These are phyloP conservation scores for Maudiozyma serrabonitensis DNA, from an alignment of 805 yeast genomes.

Conservation along the genomic window DNA sequence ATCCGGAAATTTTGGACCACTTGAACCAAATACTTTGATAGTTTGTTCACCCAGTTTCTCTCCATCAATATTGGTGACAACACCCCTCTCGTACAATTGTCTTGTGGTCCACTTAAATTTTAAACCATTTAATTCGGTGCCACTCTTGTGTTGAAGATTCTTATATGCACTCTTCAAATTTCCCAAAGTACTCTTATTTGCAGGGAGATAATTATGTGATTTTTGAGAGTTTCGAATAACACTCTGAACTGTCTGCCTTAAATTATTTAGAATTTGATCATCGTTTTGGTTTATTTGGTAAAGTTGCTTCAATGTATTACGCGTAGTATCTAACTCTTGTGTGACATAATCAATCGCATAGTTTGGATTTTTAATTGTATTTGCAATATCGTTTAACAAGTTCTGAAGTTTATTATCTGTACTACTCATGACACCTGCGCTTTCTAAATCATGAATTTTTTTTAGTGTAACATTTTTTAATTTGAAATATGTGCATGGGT, in stretches of 20 bases:
- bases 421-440: conserved; percentile 52
- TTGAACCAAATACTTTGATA: conserved; percentile 31
- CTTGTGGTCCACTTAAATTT: conserved; percentile 70
- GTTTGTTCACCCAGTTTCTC: conserved; percentile 32
- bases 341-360: conserved; percentile 40
- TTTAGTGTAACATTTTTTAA: conserved; percentile 70
- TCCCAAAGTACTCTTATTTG: conserved; percentile 21
- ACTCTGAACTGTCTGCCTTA: conserved; percentile 40
- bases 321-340: conserved; percentile 37
- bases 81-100: conserved; percentile 62
- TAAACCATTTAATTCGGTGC: conserved; percentile 31
- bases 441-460: conserved; percentile 65
- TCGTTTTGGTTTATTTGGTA: conserved; percentile 38
- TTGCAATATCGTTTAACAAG: conserved; percentile 71
- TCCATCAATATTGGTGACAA: conserved; percentile 53
- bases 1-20: conserved; percentile 49
- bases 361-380: conserved; percentile 56
- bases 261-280: conserved; percentile 32
- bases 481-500: conserved; percentile 51
- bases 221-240: conserved; percentile 42
- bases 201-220: conserved; percentile 22
- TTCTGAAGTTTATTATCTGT: conserved; percentile 61
- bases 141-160: conserved; percentile 27
- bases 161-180: conserved; percentile 35
- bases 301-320: conserved; percentile 36